Evolutionary conservation across 352 stramenopile species (phyloP), one percentile per base, ranked within the genome.

Genomic region (Pythium vanterpoolii): DNA sequence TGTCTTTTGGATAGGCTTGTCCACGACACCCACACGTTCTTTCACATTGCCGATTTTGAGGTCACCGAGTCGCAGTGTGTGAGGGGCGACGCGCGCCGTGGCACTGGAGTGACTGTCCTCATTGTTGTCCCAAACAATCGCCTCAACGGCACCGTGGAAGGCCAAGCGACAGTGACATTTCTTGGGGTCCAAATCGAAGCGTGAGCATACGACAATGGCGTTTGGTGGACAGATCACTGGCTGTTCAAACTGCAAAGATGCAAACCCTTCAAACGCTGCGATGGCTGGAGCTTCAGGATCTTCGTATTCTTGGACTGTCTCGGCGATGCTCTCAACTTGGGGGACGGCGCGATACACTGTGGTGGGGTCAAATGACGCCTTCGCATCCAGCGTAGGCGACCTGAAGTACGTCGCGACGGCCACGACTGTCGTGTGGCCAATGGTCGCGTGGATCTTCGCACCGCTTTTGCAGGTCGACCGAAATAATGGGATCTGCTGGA

Each of bases 361-460:
- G 6, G 45, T 56, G 0, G 72, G 60, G 26, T 79, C 57, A 66
- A 91, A 94, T 27, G 19, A 7, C 16, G 26, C 16, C 2, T 26
- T 24, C 9, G 19, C 4, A 6, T 39, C 23, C 5, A 19, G 34
- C 18, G n/a, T 46, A 19, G 36, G 52, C 23, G 83, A 56, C 43
- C 55, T 39, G 60, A 92, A 92, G 58, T 86, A 91, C 36, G 78
- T 91, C 11, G 64, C 71, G 9, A 65, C 73, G 0, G 83, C 83
- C 24, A 92, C 69, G 24, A 90, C 76, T 4, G 87, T 96, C 5
- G 79, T 76, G 63, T 94, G 85, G 1, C 83, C 83, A 36, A 96
- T 66, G 2, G 84, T 92, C 21, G 72, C 67, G 57, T 93, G 83
- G 62, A 89, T 77, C 59, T 89, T 96, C 21, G 56, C 66, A 26